Base-by-base conservation (phyloP, 257 asterid species). In the Anisodus tanguticus region DNA sequence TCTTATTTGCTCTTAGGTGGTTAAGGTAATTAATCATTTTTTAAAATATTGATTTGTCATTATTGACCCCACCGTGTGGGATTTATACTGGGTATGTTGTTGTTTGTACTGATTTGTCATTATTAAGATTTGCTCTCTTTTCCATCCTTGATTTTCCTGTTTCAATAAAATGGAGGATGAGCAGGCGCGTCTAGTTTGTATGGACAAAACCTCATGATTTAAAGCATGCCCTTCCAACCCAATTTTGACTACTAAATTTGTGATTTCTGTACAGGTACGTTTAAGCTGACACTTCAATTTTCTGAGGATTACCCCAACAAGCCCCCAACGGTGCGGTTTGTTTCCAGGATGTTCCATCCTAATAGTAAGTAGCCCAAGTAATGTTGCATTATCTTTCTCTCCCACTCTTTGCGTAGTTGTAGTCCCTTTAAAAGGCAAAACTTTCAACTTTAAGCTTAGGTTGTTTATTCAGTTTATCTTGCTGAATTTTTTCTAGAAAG, bases 321-420 rank as follows among this genome's bases (percentile, higher is more conserved):
- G 93, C 98, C 99, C 62, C 99, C 99, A 59, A 92, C 92, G 4
- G 99, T 95, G 85, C 93, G 97, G 72, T 95, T 95, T 88, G 88
- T 94, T 83, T 95, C 99, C 78, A 91, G 99, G 89, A 95, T 95
- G 99, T 95, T 95, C 88, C 99, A 95, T 83, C 99, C 99, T 51
- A 95, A 95, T 85, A 95, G 99, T 95, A 95, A 94, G 99, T 89
- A 69, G 15, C 80, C 64, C 16, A 71, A 68, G 1, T 31, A 31
- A 31, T 31, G 35, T 31, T 31, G 51, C 80, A 51, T 74, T 49
- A 19, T 74, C 62, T 49, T 74, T 74, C 12, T 22, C 41, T 72
- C 60, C 59, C 60, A 10, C 41, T 72, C 62, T 47, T 72, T 6
- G 2, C 11, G 0, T 19, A 19, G 12, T 72, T 72, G 41, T 72